Conservation (phyloP, 257 asterid species). For the Nicotiana otophora region DNA sequence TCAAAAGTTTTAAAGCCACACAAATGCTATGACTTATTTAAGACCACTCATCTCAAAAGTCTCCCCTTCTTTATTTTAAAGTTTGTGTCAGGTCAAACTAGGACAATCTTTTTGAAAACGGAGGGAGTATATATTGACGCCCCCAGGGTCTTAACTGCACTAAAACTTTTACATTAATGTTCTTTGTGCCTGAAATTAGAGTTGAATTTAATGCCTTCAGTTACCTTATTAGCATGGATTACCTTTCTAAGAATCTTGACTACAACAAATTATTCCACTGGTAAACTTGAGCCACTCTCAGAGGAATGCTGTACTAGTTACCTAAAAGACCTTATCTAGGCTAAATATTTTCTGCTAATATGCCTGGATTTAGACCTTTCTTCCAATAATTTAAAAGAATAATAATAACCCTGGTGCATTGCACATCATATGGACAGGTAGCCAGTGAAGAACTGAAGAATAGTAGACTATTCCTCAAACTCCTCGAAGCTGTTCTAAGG, state of each 20-base stretch:
- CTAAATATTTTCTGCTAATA: background rate
- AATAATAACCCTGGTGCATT: constrained; percentile 8
- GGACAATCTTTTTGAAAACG: no score
- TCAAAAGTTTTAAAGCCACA: no score
- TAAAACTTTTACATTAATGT: background rate
- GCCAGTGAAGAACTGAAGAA: constrained; percentile 92
- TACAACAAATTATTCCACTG: constrained; percentile 6
- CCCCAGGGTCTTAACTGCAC: background rate
- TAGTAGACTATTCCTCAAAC: constrained; percentile 84
- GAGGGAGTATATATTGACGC: background rate
- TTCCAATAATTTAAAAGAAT: background rate
- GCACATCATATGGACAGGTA: constrained; percentile 38
- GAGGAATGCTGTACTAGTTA: background rate
- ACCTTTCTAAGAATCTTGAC: background rate
- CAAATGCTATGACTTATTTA: no score
- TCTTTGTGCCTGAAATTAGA: background rate
- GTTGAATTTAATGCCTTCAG: background rate
- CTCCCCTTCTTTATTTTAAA: no score
- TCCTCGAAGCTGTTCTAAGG: constrained; percentile 87
- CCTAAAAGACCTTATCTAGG: background rate
- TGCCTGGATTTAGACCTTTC: background rate
- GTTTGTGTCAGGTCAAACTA: no score
- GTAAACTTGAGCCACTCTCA: background rate
- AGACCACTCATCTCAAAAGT: no score
- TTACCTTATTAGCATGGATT: background rate